Base-by-base conservation (phyloP, 2,329 filamentous ascomycete genomes). In the Fusarium sp. region DNA sequence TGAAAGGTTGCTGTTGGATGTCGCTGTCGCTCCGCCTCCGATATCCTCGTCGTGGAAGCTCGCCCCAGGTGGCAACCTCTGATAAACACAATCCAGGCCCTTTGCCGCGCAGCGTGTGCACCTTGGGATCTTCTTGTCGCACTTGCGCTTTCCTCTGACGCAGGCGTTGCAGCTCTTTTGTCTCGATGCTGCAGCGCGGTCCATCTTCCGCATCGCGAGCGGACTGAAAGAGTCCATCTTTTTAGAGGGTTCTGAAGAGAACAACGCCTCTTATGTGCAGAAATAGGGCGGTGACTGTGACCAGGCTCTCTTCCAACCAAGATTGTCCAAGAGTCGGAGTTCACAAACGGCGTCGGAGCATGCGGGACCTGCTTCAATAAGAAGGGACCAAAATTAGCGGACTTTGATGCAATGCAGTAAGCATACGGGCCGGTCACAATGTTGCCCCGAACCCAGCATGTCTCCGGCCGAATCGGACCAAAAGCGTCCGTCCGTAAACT, bases 91-190 rank as follows among this genome's bases (percentile, higher is more conserved):
- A 42, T 77, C 75, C 58, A 81, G 77, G 16, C 78, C 77, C 74
- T 81, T 82, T 70, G 78, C 79, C 4, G 76, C 76, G 71, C 82
- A 84, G 56, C 82, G 81, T 20, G 78, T 78, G 72, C 82, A 84
- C 49, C 76, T 74, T 14, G 83, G 82, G 8, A 75, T 76, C 49
- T 74, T 77, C 77, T 84, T 83, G 72, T 84, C 82, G 74, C 83
- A 84, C 64, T 82, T 79, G 54, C 82, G 78, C 74, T 84, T 84
- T 73, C 81, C 80, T 58, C 78, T 78, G 53, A 84, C 82, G 69
- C 83, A 84, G 58, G 81, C 79, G 67, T 84, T 82, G 77, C 82
- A 84, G 76, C 81, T 84, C 79, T 83, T 84, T 70, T 84, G 83
- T 64, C 82, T 77, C 85, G 80, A 88, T 44, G 80, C 78, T 36